These are phyloP conservation scores for Saccharomyces jurei DNA, from an alignment of 805 yeast genomes.

Conservation along the genomic window DNA sequence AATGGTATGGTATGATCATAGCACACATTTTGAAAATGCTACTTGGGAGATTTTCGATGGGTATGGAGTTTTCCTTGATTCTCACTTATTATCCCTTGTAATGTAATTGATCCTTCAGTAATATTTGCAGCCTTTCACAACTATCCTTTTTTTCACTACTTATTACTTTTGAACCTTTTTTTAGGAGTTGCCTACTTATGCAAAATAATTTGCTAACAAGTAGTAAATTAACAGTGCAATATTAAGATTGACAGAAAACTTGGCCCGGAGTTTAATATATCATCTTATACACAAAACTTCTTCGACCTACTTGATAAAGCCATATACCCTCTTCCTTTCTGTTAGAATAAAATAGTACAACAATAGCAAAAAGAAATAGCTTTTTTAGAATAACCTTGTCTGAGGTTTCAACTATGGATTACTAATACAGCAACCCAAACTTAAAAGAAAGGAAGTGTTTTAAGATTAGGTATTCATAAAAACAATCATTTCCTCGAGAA, in stretches of 20 bases:
- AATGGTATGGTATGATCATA: neutral
- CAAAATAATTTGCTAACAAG: neutral
- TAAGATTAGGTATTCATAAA: neutral
- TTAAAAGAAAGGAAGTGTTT: neutral
- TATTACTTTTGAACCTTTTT: neutral
- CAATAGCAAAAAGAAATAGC: neutral
- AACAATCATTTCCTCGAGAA: neutral
- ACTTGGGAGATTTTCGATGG: neutral
- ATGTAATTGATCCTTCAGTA: neutral
- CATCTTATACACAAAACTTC: neutral
- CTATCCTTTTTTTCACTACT: neutral
- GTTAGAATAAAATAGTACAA: neutral
- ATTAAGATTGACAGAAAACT: neutral
- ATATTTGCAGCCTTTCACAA: neutral
- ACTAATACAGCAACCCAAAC: neutral
- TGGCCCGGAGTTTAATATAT: neutral
- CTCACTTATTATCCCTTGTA: neutral
- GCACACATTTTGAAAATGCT: neutral
- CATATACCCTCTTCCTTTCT: neutral
- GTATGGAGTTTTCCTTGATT: neutral
- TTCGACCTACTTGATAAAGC: neutral
- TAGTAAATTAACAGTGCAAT: neutral
- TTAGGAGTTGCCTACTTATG: neutral
- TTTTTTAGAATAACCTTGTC: neutral
- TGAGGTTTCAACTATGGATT: neutral